These are phyloP conservation scores for Pseudogymnoascus sp. DNA, from an alignment of 2,329 filamentous ascomycete species.

Conservation along the genomic window DNA sequence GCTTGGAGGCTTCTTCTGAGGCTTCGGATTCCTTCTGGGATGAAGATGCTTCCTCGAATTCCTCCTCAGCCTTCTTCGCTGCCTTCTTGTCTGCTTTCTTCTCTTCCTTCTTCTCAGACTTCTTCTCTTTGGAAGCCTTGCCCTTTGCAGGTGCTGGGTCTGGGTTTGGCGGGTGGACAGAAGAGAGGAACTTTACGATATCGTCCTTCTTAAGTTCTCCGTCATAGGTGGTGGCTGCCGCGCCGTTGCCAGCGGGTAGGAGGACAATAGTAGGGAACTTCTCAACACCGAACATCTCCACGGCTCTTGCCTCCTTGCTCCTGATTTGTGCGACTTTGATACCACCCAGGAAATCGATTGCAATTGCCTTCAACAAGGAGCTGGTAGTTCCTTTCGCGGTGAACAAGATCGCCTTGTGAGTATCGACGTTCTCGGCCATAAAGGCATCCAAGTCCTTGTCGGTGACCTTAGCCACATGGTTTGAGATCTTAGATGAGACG, in stretches of 20 bases:
- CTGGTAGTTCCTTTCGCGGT: conserved; percentile 87
- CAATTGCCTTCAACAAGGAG: conserved; percentile 72
- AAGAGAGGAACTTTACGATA: conserved; percentile 75
- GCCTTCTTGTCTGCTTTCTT: conserved; percentile 22
- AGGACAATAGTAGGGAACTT: conserved; percentile 77
- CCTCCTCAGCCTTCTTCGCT: conserved; percentile 38
- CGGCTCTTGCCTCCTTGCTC: conserved; percentile 62
- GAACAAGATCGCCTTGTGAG: conserved; percentile 82
- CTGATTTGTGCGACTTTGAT: conserved; percentile 77
- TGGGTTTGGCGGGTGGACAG: conserved; percentile 71
- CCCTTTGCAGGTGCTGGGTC: conserved; percentile 51
- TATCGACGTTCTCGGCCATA: conserved; percentile 57
- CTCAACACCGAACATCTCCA: conserved; percentile 66
- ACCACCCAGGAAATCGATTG: conserved; percentile 80
- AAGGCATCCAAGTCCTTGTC: conserved; percentile 75
- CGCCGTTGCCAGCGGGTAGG: conserved; percentile 59
- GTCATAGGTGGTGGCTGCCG: conserved; percentile 64
- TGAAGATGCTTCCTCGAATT: conserved; percentile 43
- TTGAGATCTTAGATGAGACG: conserved; percentile 80
- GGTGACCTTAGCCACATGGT: conserved; percentile 74
- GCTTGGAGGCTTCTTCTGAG: conserved; percentile 37
- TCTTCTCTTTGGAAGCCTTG: conserved; percentile 40
- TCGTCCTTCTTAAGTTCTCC: conserved; percentile 80
- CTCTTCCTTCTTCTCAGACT: conserved; percentile 34
- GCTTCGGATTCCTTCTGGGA: conserved; percentile 44